Evolutionary conservation across 345 rosid species (phyloP).

Genomic region (Murraya paniculata): DNA sequence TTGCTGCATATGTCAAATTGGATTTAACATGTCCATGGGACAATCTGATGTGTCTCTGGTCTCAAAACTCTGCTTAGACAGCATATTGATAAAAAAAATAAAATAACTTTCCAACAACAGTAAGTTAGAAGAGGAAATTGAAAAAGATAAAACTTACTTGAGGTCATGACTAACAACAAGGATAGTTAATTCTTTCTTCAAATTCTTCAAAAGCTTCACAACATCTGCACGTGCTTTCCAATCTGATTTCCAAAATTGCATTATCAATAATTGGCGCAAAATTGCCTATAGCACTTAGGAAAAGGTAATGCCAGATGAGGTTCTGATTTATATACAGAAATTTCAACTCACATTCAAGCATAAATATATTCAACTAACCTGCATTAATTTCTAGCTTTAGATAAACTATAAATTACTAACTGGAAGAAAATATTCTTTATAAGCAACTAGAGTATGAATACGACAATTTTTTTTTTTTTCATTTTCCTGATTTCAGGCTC

Average conservation of each 20-base stretch:
- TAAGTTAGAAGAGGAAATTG: slow-evolving; percentile 10
- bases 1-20: not conserved
- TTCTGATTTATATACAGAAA: not conserved
- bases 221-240: slow-evolving; percentile 96
- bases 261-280: not conserved
- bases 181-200: slow-evolving; percentile 77
- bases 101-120: not conserved
- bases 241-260: slow-evolving; percentile 42
- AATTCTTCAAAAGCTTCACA: slow-evolving; percentile 76
- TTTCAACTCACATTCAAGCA: not conserved
- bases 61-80: not conserved
- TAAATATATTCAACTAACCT: not conserved
- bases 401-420: not conserved
- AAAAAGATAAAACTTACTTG: slow-evolving; percentile 47
- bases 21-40: not conserved
- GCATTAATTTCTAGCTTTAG: not conserved
- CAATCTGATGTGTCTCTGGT: not conserved
- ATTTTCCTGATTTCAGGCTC: not conserved
- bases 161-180: slow-evolving; percentile 95
- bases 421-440: not conserved
- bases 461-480: not conserved
- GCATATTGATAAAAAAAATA: not conserved
- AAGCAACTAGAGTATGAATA: not conserved
- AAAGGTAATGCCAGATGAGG: slow-evolving; percentile 1
- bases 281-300: not conserved